Percentiles rank a stretch among this genome's conserved stretches.
Evolutionary conservation across 2,329 filamentous ascomycete genomes (phyloP).

Genomic region (Chrysoporthe austroafricana): DNA sequence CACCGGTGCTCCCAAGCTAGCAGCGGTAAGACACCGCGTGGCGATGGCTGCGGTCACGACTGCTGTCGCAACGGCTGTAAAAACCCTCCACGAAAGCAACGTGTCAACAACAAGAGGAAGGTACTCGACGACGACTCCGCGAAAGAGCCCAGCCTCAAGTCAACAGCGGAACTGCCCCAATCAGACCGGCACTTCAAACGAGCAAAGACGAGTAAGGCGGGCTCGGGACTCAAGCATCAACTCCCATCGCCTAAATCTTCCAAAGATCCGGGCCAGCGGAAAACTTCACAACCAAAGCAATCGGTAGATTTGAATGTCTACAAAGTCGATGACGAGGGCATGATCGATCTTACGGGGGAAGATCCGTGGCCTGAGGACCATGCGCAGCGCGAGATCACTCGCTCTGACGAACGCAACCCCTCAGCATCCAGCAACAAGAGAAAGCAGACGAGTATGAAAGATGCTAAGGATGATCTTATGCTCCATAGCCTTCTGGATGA

Average conservation of each 20-base stretch:
- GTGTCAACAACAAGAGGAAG: slow-evolving; percentile 37
- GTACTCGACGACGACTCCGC: slow-evolving; percentile 27
- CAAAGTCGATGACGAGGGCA: slow-evolving; percentile 22
- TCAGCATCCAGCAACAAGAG: neutral
- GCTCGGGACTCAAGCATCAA: no score
- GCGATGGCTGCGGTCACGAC: slow-evolving; percentile 65
- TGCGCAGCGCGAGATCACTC: neutral
- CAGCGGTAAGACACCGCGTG: slow-evolving; percentile 38
- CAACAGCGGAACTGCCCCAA: neutral
- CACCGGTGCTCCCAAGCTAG: slow-evolving; percentile 61
- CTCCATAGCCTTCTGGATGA: slow-evolving; percentile 1
- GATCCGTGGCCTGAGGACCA: neutral
- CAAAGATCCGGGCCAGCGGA: no score
- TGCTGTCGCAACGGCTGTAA: slow-evolving; percentile 75
- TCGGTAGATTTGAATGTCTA: slow-evolving; percentile 1
- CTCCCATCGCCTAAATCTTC: neutral
- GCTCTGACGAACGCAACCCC: neutral
- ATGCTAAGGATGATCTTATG: neutral
- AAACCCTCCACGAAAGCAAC: slow-evolving; percentile 56
- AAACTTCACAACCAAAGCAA: neutral
- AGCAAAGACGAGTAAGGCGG: neutral
- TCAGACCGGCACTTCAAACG: neutral
- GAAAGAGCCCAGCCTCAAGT: neutral
- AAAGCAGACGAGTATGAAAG: neutral
- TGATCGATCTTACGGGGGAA: slow-evolving; percentile 23